Percentiles rank a stretch among this genome's conserved stretches.
phyloP scores from a whole-genome alignment of 176 grass and related monocot species.

The Rhynchospora pubera region DNA sequence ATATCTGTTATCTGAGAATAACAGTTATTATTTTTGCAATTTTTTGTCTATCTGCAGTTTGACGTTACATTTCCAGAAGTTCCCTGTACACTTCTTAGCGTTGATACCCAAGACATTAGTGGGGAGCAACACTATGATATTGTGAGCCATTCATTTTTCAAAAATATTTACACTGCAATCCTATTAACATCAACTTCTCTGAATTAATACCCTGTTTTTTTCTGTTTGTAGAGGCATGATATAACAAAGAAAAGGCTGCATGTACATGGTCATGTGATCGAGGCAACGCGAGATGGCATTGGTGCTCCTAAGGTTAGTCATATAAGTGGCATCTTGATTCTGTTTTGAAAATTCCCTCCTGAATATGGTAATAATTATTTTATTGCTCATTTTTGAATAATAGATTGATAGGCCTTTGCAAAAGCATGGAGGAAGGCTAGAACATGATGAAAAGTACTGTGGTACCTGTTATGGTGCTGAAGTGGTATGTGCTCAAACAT shows the following conservation, averaged over 20 bases:
- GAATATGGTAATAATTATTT: background rate
- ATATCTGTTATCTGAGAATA: background rate
- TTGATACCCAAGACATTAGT: slow-evolving; percentile 87
- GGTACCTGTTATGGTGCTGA: slow-evolving; percentile 95
- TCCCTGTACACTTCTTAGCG: slow-evolving; percentile 85
- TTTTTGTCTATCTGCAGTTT: slow-evolving; percentile 62
- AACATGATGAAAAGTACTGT: slow-evolving; percentile 83
- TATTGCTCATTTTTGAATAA: slow-evolving; percentile 3
- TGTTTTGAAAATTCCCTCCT: slow-evolving; percentile 15
- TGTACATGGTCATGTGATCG: slow-evolving; percentile 62
- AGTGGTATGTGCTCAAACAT: slow-evolving; percentile 33
- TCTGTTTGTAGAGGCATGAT: slow-evolving; percentile 68
- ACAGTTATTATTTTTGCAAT: slow-evolving; percentile 4
- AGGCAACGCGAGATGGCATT: slow-evolving; percentile 69
- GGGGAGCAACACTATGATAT: slow-evolving; percentile 94
- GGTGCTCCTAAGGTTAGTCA: slow-evolving; percentile 74
- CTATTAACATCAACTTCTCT: background rate
- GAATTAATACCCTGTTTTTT: background rate
- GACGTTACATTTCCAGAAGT: slow-evolving; percentile 86
- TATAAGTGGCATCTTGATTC: background rate
- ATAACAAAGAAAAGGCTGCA: slow-evolving; percentile 72
- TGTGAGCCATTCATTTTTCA: slow-evolving; percentile 36
- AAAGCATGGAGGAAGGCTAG: slow-evolving; percentile 91
- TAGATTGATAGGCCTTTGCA: slow-evolving; percentile 96
- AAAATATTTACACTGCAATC: background rate